Evolutionary conservation across 495 filamentous ascomycete species (phyloP), one percentile per base, ranked within the genome.

Genomic region (Clavariopsis aquatica): DNA sequence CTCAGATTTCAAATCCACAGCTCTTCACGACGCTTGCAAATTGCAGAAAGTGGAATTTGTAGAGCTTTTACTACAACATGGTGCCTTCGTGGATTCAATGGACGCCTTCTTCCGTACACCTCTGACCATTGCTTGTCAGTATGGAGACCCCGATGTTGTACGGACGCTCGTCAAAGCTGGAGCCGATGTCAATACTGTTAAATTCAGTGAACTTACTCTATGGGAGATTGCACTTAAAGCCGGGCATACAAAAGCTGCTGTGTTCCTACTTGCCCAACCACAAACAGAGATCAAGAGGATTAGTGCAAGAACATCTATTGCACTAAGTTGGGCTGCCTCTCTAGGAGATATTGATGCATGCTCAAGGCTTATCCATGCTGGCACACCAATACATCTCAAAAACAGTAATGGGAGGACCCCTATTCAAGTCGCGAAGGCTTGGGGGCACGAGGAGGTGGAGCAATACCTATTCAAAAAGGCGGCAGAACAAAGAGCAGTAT

Each of bases 161-260:
- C 41, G 43, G 41, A 4, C 31, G 0, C 62, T 65, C n/a, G 55
- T 65, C 26, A 51, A 57, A 5, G 26, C 31, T 20, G 62, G 62
- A 23, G 62, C 62, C 3, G 54, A 65, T 46, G 54, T 65, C 54
- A 65, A 65, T 38, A 36, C 41, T 5, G 9, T 34, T 15, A 54
- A 45, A 1, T 65, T 65, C 36, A 22, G 31, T 10, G 34, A 53
- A 13, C 49, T 38, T 13, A 24, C 54, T 0, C 28, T 34, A 7
- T 65, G 62, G 62, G 62, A 65, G 22, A 45, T 65, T 41, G 62
- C 62, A n/a, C 49, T 65, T n/a, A 20, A 43, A 3, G 23, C n/a
- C 43, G 45, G 26, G 23, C 26, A 26, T 9, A 20, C 24, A 1
- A 59, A 29, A 13, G 47, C 52, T 15, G 43, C 62, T 2, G 23